phyloP scores from a whole-genome alignment of 371 early-diverging fungal genomes.

The Apophysomyces sp. region DNA sequence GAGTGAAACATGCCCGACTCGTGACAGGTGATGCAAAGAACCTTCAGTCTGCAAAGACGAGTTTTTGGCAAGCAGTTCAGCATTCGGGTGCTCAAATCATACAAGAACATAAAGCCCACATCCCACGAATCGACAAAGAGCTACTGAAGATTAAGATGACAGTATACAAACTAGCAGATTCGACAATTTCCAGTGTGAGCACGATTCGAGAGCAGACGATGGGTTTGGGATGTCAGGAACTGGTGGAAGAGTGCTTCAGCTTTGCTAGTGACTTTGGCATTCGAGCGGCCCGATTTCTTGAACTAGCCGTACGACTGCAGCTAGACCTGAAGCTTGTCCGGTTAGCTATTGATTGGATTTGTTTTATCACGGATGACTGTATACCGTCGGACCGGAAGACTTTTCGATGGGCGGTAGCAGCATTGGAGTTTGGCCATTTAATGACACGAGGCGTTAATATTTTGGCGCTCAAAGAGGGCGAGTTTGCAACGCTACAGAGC shows the following conservation, averaged over 20 bases:
- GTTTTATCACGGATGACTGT: constrained; percentile 80
- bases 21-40: constrained; percentile 56
- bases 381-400: constrained; percentile 78
- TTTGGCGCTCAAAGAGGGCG: constrained; percentile 62
- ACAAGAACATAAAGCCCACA: constrained; percentile 61
- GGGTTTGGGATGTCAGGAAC: constrained; percentile 65
- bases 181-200: constrained; percentile 54
- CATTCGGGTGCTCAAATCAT: constrained; percentile 48
- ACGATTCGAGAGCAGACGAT: constrained; percentile 56
- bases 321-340: constrained; percentile 64
- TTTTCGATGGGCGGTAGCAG: constrained; percentile 87
- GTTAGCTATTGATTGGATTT: constrained; percentile 85
- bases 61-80: constrained; percentile 52
- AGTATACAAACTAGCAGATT: constrained; percentile 57
- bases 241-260: constrained; percentile 81
- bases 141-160: constrained; percentile 64
- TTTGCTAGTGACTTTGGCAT: constrained; percentile 83
- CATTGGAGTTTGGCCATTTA: constrained; percentile 82
- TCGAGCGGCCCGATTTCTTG: constrained; percentile 67
- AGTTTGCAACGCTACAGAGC: constrained; percentile 69
- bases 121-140: constrained; percentile 57
- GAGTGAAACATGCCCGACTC: constrained; percentile 65
- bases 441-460: constrained; percentile 78
- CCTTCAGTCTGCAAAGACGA: constrained; percentile 46
- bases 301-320: constrained; percentile 49